These are phyloP conservation scores for Cladophialophora immunda DNA, from an alignment of 2,329 filamentous ascomycete species.

Conservation along the genomic window DNA sequence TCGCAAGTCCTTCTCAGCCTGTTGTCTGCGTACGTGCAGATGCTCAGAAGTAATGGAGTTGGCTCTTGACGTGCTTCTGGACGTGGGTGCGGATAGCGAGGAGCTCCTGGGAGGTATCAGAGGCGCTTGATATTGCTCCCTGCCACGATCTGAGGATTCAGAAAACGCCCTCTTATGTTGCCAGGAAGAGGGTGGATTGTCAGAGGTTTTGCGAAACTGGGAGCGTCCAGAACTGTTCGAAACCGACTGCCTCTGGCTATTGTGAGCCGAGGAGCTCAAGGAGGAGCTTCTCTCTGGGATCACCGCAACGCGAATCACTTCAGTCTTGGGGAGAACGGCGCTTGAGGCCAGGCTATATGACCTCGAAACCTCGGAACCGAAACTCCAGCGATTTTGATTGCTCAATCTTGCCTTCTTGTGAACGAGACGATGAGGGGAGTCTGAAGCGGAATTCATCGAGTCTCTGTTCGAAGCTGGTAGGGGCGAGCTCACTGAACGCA, in stretches of 20 bases:
- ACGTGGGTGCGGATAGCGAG: slow-evolving; percentile 58
- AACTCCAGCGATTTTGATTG: slow-evolving; percentile 55
- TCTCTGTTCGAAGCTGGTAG: slow-evolving; percentile 54
- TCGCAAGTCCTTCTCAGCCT: slow-evolving; percentile 40
- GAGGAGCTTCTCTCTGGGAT: slow-evolving; percentile 58
- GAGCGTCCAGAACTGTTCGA: slow-evolving; percentile 49
- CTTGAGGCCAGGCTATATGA: slow-evolving; percentile 46
- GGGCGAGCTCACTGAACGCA: slow-evolving; percentile 58
- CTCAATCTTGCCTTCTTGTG: slow-evolving; percentile 61
- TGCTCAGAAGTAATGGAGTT: slow-evolving; percentile 56
- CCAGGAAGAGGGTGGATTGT: slow-evolving; percentile 46
- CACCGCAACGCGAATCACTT: slow-evolving; percentile 58
- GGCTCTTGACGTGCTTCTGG: slow-evolving; percentile 53
- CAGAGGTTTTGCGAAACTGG: slow-evolving; percentile 49
- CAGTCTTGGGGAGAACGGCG: slow-evolving; percentile 45
- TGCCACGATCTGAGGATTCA: slow-evolving; percentile 48
- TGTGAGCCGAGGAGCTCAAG: slow-evolving; percentile 49
- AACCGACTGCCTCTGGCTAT: slow-evolving; percentile 49
- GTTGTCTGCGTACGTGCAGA: slow-evolving; percentile 43
- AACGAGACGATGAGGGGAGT: slow-evolving; percentile 58
- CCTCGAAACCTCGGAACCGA: slow-evolving; percentile 52
- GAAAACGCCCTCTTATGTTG: slow-evolving; percentile 51
- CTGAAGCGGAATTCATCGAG: slow-evolving; percentile 51
- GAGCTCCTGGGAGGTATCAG: slow-evolving; percentile 52
- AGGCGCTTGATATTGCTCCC: slow-evolving; percentile 45